Evolutionary conservation across 2,329 filamentous ascomycete genomes (phyloP), one percentile per base, ranked within the genome.

Genomic region (Stagonosporopsis rhizophila): DNA sequence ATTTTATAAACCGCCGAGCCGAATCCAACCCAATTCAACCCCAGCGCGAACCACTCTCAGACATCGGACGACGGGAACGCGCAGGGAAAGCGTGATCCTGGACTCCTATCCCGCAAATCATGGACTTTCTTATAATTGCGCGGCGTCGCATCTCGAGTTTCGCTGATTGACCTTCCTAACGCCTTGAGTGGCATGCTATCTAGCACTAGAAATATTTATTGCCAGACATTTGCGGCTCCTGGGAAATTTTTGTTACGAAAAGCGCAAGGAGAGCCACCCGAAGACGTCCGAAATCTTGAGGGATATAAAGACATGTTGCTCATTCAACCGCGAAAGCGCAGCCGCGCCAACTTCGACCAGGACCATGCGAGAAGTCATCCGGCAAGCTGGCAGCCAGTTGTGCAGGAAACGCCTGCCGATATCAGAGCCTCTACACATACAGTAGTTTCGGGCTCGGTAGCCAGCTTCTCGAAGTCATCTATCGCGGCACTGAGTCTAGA

Each of bases 1-100:
- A 7, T 32, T 28, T 4, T 28, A 37, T n/a, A n/a, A 35, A 15
- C 35, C 28, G 52, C 52, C 52, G 40, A 49, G 52, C 32, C 40
- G 47, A 35, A 34, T 32, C 32, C 32, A 44, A 42, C 49, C 49
- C 40, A 32, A 35, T 42, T 41, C 46, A 56, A 46, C 2, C 25
- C 15, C 35, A 28, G 25, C 52, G 40, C 46, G 52, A 56, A 56
- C 46, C 52, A 46, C 41, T 56, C 52, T 40, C n/a, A 37, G 41
- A 41, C 35, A 45, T 22, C 46, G 45, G 46, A 56, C 35, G 41
- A 50, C 41, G 35, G 40, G 34, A 50, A 15, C 40, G 35, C 40
- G 28, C 52, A 30, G 46, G 41, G 42, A 40, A 40, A 17, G n/a
- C 28, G 35, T 27, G 37, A 28, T 53, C 22, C 42, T 37, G 42